Evolutionary conservation across 495 filamentous ascomycete genomes (phyloP).

Genomic region (Neurospora pannonica): DNA sequence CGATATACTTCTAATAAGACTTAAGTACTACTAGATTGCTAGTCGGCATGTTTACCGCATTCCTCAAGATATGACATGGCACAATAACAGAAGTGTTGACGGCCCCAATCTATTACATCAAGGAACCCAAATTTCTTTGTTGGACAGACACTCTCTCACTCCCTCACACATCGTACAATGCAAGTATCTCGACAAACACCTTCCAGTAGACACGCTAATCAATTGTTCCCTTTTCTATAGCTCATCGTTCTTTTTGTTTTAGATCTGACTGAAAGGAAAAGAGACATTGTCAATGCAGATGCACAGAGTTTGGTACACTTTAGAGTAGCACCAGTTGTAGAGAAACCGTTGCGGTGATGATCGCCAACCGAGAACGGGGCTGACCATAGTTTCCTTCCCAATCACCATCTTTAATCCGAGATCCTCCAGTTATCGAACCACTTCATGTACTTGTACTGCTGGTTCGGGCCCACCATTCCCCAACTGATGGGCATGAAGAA

Average conservation of each 20-base stretch:
- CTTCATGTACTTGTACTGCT: conserved; percentile 83
- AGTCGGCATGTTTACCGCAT: neutral
- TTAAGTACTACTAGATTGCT: neutral
- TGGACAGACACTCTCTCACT: neutral
- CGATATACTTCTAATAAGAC: neutral
- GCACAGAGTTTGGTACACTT: neutral
- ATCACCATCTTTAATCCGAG: conserved; percentile 37
- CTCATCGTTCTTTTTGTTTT: neutral
- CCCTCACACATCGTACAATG: neutral
- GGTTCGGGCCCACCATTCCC: conserved; percentile 80
- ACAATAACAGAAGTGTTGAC: neutral
- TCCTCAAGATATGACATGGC: neutral
- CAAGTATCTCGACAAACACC: neutral
- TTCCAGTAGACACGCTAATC: neutral
- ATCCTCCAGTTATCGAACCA: conserved; percentile 71
- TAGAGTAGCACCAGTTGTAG: neutral
- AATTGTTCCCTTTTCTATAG: neutral
- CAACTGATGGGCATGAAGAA: conserved; percentile 93
- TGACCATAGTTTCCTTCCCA: neutral
- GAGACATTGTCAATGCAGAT: neutral
- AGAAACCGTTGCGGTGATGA: neutral
- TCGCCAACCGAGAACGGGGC: neutral
- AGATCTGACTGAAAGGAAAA: neutral
- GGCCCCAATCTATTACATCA: neutral
- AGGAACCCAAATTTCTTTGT: neutral